Conservation (phyloP, 305 asterid species). For the Fraxinus angustifolia region DNA sequence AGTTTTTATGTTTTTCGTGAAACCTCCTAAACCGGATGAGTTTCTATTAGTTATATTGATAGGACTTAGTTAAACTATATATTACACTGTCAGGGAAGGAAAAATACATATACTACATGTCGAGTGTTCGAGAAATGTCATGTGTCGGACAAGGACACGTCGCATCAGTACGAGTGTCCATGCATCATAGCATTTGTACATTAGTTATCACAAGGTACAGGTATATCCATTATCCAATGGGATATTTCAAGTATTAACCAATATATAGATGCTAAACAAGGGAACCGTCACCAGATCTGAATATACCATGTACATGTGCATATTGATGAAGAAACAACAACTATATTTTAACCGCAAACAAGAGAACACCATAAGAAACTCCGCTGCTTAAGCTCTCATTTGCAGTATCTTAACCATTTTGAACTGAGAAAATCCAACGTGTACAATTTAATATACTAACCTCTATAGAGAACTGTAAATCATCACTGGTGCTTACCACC, state of each 20-base stretch:
- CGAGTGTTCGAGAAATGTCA: not conserved
- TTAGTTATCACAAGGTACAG: not conserved
- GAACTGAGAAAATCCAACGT: conserved; percentile 5
- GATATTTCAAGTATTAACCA: not conserved
- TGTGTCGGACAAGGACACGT: not conserved
- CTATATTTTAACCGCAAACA: not conserved
- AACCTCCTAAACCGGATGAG: not conserved
- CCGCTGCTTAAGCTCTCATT: not conserved
- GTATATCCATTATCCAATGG: not conserved
- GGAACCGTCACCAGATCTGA: not conserved
- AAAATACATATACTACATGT: not conserved
- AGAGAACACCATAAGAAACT: conserved; percentile 1
- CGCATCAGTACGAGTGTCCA: not conserved
- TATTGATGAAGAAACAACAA: not conserved
- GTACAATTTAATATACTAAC: conserved; percentile 37
- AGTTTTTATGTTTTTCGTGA: not conserved
- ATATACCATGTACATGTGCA: not conserved
- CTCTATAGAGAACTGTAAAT: conserved; percentile 83
- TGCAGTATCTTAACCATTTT: not conserved
- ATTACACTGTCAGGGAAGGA: not conserved
- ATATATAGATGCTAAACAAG: not conserved
- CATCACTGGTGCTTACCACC: conserved; percentile 60
- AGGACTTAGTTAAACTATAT: not conserved
- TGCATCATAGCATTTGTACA: not conserved
- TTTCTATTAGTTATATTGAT: not conserved